A percentile compares a stretch with the other conserved stretches of the same genome.
These are phyloP conservation scores for Acanthamoeba rhysodes DNA, from an alignment of 208 protist genomes.

Conservation along the genomic window DNA sequence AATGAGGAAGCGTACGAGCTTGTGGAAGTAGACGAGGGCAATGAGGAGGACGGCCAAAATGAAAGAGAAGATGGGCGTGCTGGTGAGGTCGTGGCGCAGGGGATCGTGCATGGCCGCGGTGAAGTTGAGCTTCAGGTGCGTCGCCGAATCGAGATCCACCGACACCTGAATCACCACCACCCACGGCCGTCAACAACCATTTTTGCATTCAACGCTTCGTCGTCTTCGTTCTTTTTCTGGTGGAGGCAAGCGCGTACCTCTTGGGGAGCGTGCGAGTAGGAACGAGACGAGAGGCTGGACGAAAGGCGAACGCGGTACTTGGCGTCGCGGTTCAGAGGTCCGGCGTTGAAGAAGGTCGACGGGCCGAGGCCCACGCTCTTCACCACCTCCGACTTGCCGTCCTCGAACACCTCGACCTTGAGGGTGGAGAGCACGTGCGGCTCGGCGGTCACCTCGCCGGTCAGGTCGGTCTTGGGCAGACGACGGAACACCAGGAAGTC, in stretches of 20 bases:
- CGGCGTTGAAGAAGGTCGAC: conserved; percentile 50
- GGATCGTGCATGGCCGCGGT: conserved; percentile 12
- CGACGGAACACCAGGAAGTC: conserved; percentile 70
- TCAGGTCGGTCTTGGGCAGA: conserved; percentile 44
- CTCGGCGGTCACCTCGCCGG: conserved; percentile 61
- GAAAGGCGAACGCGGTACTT: conserved; percentile 39
- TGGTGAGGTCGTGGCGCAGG: conserved; percentile 21
- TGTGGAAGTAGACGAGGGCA: conserved; percentile 55
- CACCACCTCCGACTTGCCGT: conserved; percentile 18
- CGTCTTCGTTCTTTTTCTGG: too few species aligned
- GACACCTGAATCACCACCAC: neutral
- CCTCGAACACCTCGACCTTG: conserved; percentile 52
- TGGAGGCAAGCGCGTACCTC: neutral
- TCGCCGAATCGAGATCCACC: neutral
- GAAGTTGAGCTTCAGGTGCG: conserved; percentile 58
- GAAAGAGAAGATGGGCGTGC: conserved; percentile 67
- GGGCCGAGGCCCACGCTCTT: conserved; percentile 40
- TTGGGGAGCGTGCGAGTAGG: conserved; percentile 2
- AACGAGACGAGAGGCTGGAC: conserved; percentile 48
- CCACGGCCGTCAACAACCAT: neutral
- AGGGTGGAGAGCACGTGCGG: conserved; percentile 50
- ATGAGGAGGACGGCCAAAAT: conserved; percentile 33
- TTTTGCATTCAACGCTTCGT: too few species aligned
- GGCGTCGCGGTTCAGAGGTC: neutral
- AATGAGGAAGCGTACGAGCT: conserved; percentile 15